A percentile compares a stretch with the other conserved stretches of the same genome.
Conservation (phyloP, 2,329 filamentous ascomycete species). For the Neofusicoccum sp. region DNA sequence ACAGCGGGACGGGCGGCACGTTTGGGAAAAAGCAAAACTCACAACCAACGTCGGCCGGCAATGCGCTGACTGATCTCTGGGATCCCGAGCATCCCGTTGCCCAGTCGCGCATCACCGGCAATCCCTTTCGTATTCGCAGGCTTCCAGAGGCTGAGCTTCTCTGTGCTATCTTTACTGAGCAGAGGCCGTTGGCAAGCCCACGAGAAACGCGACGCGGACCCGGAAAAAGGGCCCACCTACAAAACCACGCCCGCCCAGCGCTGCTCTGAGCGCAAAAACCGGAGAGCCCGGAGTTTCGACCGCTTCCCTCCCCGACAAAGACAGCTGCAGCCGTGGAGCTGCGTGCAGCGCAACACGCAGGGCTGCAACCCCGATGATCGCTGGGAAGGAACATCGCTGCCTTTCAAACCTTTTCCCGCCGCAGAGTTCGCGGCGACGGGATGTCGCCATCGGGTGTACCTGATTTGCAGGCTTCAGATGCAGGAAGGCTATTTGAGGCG, state of each 20-base stretch:
- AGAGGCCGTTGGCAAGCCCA: not conserved
- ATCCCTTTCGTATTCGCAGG: constrained; percentile 1
- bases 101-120: not conserved
- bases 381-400: constrained; percentile 1
- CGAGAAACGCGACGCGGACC: not conserved
- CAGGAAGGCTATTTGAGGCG: not conserved
- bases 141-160: not conserved
- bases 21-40: not conserved
- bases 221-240: constrained; percentile 2
- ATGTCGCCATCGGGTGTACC: constrained; percentile 2
- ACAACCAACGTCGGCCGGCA: not conserved
- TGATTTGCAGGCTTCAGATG: constrained; percentile 9
- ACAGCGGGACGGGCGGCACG: not conserved
- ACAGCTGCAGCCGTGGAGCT: not conserved
- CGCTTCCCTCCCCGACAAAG: constrained; percentile 8
- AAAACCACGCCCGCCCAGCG: not conserved
- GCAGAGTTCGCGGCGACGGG: not conserved
- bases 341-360: not conserved
- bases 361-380: not conserved
- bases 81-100: not conserved
- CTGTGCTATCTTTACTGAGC: not conserved
- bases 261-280: constrained; percentile 2
- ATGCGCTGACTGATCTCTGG: not conserved
- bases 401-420: not conserved
- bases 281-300: constrained; percentile 5